A percentile compares a stretch with the other conserved stretches of the same genome.
phyloP scores from a whole-genome alignment of 2,329 filamentous ascomycete genomes.

The Fusarium sulawesiense region DNA sequence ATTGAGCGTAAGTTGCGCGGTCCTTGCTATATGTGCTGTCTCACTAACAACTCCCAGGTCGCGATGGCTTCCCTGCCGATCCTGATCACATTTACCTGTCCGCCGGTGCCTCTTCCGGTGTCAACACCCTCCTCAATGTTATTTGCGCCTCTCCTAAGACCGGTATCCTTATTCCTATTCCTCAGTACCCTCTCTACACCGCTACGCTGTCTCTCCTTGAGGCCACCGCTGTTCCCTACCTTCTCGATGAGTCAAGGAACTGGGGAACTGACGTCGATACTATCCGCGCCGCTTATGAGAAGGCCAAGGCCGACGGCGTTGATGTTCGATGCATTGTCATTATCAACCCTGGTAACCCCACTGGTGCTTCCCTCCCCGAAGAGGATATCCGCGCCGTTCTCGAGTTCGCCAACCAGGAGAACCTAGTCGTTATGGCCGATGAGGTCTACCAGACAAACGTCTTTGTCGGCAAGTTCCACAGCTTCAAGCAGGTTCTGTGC shows the following conservation, averaged over 20 bases:
- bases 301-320: conserved; percentile 79
- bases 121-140: conserved; percentile 91
- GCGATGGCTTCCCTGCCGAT: conserved; percentile 89
- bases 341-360: conserved; percentile 99
- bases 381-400: conserved; percentile 87
- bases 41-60: conserved; percentile 59
- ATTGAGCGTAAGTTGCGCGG: conserved; percentile 75
- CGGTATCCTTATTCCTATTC: conserved; percentile 93
- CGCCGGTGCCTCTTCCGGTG: conserved; percentile 90
- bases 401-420: conserved; percentile 85
- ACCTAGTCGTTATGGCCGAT: conserved; percentile 90
- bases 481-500: conserved; percentile 91
- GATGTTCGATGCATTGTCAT: conserved; percentile 94
- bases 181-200: conserved; percentile 98
- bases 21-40: background rate
- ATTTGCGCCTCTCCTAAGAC: conserved; percentile 82
- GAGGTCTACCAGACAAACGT: conserved; percentile 99
- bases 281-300: conserved; percentile 78
- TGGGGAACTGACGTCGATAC: conserved; percentile 90
- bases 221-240: conserved; percentile 90
- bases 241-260: conserved; percentile 84
- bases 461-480: conserved; percentile 92
- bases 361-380: conserved; percentile 84
- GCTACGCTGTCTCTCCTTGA: conserved; percentile 88
- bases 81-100: conserved; percentile 88